phyloP scores from a whole-genome alignment of 139 green algal species.

The Asterochloris sp. region DNA sequence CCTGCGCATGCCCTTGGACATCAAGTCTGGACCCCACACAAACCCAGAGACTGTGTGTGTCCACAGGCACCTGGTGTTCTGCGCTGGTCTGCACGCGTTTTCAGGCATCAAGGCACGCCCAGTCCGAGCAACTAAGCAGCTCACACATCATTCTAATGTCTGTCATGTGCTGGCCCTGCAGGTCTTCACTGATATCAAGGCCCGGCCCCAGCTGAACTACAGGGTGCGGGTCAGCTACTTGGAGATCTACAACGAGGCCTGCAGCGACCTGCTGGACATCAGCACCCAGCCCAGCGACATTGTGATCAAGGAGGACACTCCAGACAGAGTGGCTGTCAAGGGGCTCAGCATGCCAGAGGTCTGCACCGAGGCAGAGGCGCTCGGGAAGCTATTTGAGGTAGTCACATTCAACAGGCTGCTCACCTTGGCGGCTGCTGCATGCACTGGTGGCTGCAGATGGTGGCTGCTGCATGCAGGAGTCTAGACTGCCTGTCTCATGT shows the following conservation, averaged over 20 bases:
- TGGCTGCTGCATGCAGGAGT: too few relatives aligned
- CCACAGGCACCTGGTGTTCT: not conserved
- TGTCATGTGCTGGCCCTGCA: not conserved
- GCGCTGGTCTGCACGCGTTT: not conserved
- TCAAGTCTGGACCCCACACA: not conserved
- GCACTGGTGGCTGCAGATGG: too few relatives aligned
- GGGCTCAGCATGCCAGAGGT: not conserved
- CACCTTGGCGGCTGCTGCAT: too few relatives aligned
- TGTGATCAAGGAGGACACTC: constrained; percentile 23
- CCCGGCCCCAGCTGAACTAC: not conserved
- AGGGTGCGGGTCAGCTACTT: constrained; percentile 26
- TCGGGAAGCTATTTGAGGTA: constrained; percentile 33
- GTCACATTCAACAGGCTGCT: too few relatives aligned
- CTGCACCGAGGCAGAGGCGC: constrained; percentile 26
- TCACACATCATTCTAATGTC: not conserved
- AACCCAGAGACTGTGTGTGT: not conserved
- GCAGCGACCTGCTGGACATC: constrained; percentile 33
- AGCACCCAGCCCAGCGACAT: constrained; percentile 16
- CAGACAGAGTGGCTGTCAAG: constrained; percentile 14
- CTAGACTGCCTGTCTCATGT: too few relatives aligned
- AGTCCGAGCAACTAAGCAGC: not conserved
- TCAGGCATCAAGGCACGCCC: not conserved
- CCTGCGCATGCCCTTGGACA: too few relatives aligned
- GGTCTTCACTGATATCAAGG: constrained; percentile 19
- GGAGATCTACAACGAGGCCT: constrained; percentile 52